A percentile compares a stretch with the other conserved stretches of the same genome.
Conservation (phyloP, 2,329 filamentous ascomycete genomes). For the Daldinia sp. region DNA sequence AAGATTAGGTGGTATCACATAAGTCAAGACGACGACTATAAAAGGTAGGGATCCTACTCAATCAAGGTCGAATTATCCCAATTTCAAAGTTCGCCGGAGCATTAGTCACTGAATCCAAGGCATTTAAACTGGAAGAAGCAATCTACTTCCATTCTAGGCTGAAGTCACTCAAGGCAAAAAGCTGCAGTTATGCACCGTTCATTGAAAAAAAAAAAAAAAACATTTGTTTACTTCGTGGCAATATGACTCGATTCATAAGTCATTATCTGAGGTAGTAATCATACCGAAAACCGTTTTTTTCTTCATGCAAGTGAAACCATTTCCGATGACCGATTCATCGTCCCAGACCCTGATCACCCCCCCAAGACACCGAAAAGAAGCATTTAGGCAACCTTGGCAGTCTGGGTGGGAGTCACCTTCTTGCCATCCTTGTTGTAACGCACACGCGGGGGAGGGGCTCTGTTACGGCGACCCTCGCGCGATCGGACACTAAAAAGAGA, state of each 20-base stretch:
- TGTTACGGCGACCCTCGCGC: constrained; percentile 96
- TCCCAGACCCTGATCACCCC: constrained; percentile 44
- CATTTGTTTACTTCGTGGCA: constrained; percentile 36
- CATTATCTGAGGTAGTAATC: constrained; percentile 51
- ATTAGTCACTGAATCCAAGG: background rate
- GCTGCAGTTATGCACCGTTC: background rate
- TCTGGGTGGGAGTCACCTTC: constrained; percentile 94
- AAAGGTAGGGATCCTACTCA: background rate
- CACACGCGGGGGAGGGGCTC: constrained; percentile 95
- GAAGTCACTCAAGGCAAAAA: background rate
- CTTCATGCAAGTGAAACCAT: constrained; percentile 47
- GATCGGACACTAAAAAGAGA: constrained; percentile 84
- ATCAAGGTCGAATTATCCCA: background rate
- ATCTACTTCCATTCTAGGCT: background rate
- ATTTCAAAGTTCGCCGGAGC: background rate
- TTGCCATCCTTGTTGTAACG: constrained; percentile 99
- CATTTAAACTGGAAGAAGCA: background rate
- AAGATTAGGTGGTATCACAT: too few species aligned
- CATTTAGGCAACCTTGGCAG: constrained; percentile 70
- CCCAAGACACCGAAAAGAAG: constrained; percentile 45
- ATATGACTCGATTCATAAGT: constrained; percentile 52
- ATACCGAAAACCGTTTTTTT: constrained; percentile 48
- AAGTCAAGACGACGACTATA: background rate
- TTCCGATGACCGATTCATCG: constrained; percentile 47
- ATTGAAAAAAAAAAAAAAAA: constrained; percentile 7